Conservation (phyloP, 176 grass and related monocot genomes). For the Phoenix roebelenii region DNA sequence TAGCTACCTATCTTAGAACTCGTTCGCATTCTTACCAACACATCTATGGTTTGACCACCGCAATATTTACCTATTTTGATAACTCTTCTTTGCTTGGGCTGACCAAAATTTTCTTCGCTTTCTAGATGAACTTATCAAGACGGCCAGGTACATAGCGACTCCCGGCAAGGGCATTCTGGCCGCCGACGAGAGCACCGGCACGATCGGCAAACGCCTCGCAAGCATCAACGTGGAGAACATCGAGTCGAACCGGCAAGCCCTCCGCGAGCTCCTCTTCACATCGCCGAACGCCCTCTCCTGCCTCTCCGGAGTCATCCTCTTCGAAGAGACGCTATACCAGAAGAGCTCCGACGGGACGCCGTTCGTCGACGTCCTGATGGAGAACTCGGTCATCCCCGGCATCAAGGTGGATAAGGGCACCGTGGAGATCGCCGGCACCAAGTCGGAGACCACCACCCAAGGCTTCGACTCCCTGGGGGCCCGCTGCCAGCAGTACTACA, state of each 20-base stretch:
- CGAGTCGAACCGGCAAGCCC: conserved; percentile 26
- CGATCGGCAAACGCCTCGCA: conserved; percentile 26
- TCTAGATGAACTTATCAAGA: conserved; percentile 33
- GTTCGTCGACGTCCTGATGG: conserved; percentile 19
- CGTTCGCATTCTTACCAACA: too few species aligned
- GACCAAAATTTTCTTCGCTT: not conserved
- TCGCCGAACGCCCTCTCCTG: conserved; percentile 18
- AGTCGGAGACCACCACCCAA: conserved; percentile 32
- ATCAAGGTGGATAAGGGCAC: conserved; percentile 36
- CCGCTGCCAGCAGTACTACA: conserved; percentile 28
- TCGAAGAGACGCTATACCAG: conserved; percentile 30
- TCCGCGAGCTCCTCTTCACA: conserved; percentile 32
- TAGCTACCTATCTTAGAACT: too few species aligned
- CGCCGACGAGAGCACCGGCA: conserved; percentile 29
- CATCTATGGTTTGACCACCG: too few species aligned
- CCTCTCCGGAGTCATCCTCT: conserved; percentile 28
- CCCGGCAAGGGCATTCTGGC: conserved; percentile 34
- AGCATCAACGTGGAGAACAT: conserved; percentile 33
- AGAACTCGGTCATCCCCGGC: conserved; percentile 13
- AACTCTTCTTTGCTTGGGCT: too few species aligned
- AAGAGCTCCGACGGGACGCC: conserved; percentile 23
- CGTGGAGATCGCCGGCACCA: conserved; percentile 26
- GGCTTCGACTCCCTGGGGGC: conserved; percentile 22
- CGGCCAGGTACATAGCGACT: conserved; percentile 23
- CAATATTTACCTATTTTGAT: too few species aligned